These are phyloP conservation scores for Psilocybe sp. DNA, from an alignment of 768 basidiomycete genomes.

Conservation along the genomic window DNA sequence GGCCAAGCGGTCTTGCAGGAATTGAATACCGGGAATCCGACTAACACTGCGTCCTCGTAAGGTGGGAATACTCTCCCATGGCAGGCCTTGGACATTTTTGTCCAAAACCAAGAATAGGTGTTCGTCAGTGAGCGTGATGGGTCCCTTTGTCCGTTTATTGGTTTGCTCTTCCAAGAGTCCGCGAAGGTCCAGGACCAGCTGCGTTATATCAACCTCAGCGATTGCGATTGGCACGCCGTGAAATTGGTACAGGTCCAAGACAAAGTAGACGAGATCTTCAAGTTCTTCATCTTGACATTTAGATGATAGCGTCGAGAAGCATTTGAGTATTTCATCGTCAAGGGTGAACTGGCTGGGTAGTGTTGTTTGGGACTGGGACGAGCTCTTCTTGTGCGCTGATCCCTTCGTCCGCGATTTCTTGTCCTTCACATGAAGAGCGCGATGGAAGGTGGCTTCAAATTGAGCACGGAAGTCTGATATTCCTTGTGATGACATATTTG, in stretches of 20 bases:
- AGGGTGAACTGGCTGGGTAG: conserved; percentile 49
- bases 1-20: conserved; percentile 79
- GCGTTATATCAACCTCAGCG: conserved; percentile 89
- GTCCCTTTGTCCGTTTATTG: conserved; percentile 28
- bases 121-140: conserved; percentile 38
- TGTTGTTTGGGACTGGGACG: conserved; percentile 28
- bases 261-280: conserved; percentile 92
- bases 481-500: conserved; percentile 37
- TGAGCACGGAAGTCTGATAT: conserved; percentile 59
- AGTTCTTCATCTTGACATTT: conserved; percentile 90
- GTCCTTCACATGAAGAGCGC: conserved; percentile 57
- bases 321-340: conserved; percentile 75
- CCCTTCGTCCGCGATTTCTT: conserved; percentile 49
- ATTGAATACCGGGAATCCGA: conserved; percentile 88
- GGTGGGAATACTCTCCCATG: conserved; percentile 94
- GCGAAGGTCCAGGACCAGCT: conserved; percentile 85
- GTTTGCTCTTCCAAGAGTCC: conserved; percentile 71
- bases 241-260: conserved; percentile 92
- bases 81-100: conserved; percentile 82
- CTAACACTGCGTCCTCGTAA: conserved; percentile 83
- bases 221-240: conserved; percentile 86
- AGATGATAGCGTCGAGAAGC: conserved; percentile 80
- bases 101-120: conserved; percentile 90
- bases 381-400: conserved; percentile 31
- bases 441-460: conserved; percentile 75